Conservation (phyloP, 805 yeast species). For the Wickerhamomyces mucosus region DNA sequence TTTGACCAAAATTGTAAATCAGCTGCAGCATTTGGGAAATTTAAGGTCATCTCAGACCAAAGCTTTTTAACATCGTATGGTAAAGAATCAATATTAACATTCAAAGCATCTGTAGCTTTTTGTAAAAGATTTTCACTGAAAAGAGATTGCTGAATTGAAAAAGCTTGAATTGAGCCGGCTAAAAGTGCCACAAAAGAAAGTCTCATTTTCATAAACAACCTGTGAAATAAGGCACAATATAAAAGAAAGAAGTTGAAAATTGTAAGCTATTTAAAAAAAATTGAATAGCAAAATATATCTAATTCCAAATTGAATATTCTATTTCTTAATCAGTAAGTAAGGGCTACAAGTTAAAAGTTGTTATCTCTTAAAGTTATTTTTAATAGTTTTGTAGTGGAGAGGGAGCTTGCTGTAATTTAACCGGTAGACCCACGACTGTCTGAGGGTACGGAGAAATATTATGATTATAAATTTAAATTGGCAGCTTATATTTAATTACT, state of each 20-base stretch:
- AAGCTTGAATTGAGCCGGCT: conserved; percentile 16
- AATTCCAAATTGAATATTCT: conserved; percentile 2
- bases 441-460: too few relatives aligned
- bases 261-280: neutral
- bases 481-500: too few relatives aligned
- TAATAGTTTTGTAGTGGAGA: too few relatives aligned
- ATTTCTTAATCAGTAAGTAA: neutral
- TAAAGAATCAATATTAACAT: conserved; percentile 39
- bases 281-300: too few relatives aligned
- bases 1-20: conserved; percentile 39
- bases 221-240: too few relatives aligned
- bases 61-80: conserved; percentile 38
- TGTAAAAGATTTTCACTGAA: conserved; percentile 27
- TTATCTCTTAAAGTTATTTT: too few relatives aligned
- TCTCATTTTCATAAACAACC: conserved; percentile 5
- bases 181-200: conserved; percentile 9
- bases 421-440: too few relatives aligned
- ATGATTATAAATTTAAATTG: too few relatives aligned
- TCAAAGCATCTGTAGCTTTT: conserved; percentile 41
- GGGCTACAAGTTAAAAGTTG: too few relatives aligned
- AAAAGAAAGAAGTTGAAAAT: too few relatives aligned
- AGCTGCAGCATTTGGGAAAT: conserved; percentile 47
- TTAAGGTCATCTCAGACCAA: conserved; percentile 57
- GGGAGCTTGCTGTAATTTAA: too few relatives aligned
- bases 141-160: conserved; percentile 25